These are phyloP conservation scores for Trypanosomatidae sp. DNA, from an alignment of 208 protist species.

Conservation along the genomic window DNA sequence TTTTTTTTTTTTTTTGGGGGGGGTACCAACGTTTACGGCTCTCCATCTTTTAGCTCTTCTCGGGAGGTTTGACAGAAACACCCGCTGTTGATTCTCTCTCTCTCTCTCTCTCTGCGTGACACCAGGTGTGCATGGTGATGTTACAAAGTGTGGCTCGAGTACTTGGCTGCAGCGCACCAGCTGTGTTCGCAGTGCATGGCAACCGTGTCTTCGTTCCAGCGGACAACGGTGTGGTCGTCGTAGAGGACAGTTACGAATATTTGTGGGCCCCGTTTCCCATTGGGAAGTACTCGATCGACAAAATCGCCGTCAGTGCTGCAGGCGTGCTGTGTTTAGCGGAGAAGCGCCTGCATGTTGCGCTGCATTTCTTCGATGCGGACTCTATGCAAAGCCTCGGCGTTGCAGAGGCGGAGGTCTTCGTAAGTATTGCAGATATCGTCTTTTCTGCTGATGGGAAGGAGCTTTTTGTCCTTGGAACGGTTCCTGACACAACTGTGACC, in stretches of 20 bases:
- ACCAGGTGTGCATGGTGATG: background rate
- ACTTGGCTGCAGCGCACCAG: slow-evolving; percentile 37
- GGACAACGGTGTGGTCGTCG: slow-evolving; percentile 43
- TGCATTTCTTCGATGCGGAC: slow-evolving; percentile 61
- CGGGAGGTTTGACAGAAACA: too few species aligned
- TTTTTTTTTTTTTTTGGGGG: background rate
- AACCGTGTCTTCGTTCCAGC: slow-evolving; percentile 42
- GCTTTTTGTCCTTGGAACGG: slow-evolving; percentile 52
- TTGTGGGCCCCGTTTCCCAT: slow-evolving; percentile 52
- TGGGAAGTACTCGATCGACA: slow-evolving; percentile 50
- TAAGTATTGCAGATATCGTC: slow-evolving; percentile 41
- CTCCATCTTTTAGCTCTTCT: background rate
- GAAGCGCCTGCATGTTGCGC: slow-evolving; percentile 40
- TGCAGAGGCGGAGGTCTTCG: slow-evolving; percentile 45
- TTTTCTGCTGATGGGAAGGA: slow-evolving; percentile 57
- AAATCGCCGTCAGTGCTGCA: slow-evolving; percentile 33
- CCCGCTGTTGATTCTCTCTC: background rate
- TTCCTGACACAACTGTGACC: slow-evolving; percentile 33
- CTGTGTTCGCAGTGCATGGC: slow-evolving; percentile 25
- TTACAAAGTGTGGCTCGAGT: slow-evolving; percentile 15
- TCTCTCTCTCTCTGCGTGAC: background rate
- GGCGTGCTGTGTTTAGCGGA: slow-evolving; percentile 62
- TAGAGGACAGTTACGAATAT: slow-evolving; percentile 18
- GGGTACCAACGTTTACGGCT: background rate
- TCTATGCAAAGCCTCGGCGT: slow-evolving; percentile 35